Evolutionary conservation across 192 early-diverging fungal species (phyloP).

Genomic region (Backusella mclennaniae): DNA sequence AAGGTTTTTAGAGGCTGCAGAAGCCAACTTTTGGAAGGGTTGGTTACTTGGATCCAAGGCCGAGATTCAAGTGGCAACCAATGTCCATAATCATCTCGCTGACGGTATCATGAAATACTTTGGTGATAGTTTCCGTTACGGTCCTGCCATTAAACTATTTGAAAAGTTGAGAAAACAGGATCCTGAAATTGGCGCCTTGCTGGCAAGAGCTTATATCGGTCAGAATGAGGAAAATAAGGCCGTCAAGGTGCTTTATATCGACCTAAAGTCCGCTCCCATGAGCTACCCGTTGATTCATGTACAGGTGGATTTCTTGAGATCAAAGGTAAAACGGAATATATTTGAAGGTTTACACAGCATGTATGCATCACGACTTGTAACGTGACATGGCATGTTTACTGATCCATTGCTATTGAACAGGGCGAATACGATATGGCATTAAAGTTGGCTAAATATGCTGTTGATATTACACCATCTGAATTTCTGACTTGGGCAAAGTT

Average conservation of each 20-base stretch:
- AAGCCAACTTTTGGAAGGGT: slow-evolving; percentile 84
- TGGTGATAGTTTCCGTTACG: slow-evolving; percentile 74
- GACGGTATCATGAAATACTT: slow-evolving; percentile 93
- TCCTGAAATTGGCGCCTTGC: slow-evolving; percentile 87
- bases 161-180: slow-evolving; percentile 76
- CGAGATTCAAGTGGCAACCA: slow-evolving; percentile 92
- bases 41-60: slow-evolving; percentile 93
- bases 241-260: slow-evolving; percentile 83
- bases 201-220: slow-evolving; percentile 79
- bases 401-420: slow-evolving; percentile 22
- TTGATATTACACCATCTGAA: slow-evolving; percentile 93
- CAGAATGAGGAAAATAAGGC: slow-evolving; percentile 92
- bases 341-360: no score
- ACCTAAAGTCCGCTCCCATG: slow-evolving; percentile 74
- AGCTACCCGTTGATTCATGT: slow-evolving; percentile 86
- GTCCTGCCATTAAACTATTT: slow-evolving; percentile 80
- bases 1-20: slow-evolving; percentile 81
- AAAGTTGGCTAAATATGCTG: slow-evolving; percentile 89
- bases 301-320: slow-evolving; percentile 86
- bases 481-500: slow-evolving; percentile 95
- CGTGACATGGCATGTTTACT: neutral
- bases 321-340: slow-evolving; percentile 54
- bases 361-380: no score
- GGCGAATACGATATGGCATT: slow-evolving; percentile 73
- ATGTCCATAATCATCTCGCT: slow-evolving; percentile 83